These are phyloP conservation scores for Hydnum rufescens DNA, from an alignment of 768 basidiomycete species.

Conservation along the genomic window DNA sequence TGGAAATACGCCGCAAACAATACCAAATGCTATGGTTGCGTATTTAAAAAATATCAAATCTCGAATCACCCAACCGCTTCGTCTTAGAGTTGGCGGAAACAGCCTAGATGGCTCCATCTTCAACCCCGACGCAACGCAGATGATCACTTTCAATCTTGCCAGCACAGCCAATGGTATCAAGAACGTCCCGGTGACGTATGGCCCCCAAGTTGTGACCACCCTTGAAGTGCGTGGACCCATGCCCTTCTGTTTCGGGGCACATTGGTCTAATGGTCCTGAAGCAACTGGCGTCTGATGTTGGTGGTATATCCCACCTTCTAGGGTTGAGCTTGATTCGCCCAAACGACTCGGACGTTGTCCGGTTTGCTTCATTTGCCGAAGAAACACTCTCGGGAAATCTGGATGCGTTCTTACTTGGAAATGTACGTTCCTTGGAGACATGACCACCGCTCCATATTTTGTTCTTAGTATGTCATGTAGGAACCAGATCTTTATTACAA, in stretches of 20 bases:
- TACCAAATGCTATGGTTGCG: conserved; percentile 7
- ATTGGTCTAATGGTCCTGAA: not conserved
- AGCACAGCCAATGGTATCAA: conserved; percentile 4
- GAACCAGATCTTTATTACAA: conserved; percentile 9
- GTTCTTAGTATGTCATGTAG: too few relatives aligned
- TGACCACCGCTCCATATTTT: too few relatives aligned
- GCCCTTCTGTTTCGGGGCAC: not conserved
- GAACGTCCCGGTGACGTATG: conserved; percentile 9
- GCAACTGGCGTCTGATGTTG: conserved; percentile 4
- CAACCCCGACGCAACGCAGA: conserved; percentile 3
- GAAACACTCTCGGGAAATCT: conserved; percentile 1
- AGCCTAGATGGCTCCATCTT: conserved; percentile 8
- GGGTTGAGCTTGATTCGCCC: conserved; percentile 6
- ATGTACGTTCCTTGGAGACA: too few relatives aligned
- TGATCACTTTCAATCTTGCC: conserved; percentile 5
- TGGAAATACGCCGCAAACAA: conserved; percentile 5
- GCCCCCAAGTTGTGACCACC: conserved; percentile 2
- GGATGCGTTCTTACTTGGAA: conserved; percentile 9
- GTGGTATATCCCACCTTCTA: conserved; percentile 4
- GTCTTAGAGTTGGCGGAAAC: conserved; percentile 11
- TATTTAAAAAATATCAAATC: conserved; percentile 6
- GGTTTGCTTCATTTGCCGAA: conserved; percentile 4
- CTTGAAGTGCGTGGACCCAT: not conserved
- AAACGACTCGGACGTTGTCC: conserved; percentile 4
- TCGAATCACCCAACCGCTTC: conserved; percentile 8